Evolutionary conservation across 2,329 filamentous ascomycete species (phyloP), one percentile per base, ranked within the genome.

Genomic region (Calonectria pauciramosa): DNA sequence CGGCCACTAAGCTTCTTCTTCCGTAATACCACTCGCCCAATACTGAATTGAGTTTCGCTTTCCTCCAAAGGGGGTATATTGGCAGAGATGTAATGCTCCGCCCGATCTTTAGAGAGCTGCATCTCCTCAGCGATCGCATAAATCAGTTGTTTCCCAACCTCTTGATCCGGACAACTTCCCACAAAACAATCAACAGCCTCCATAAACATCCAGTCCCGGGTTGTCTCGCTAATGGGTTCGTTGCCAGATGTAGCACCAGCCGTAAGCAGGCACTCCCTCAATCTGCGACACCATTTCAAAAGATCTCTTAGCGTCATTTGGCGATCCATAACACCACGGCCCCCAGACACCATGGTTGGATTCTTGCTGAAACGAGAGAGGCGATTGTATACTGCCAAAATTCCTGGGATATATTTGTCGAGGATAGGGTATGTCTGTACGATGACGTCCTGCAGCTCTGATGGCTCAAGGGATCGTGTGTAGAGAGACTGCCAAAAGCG

Each of bases 151-250:
- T 87, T 86, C 65, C 92, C 91, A 36, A 92, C 86, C 16, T 90
- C 88, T 36, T 89, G 89, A 71, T 93, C 93, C 13, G 94, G 93
- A 59, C 97, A 88, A 82, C 94, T 95, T 69, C 94, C 95, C 52
- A 95, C 93, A 84, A 99, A 99, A 82, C 96, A 97, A 84, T 99
- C 97, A 68, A 97, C 90, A 0, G 96, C 95, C 82, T 99, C 97
- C 86, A 98, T 91, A 81, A 98, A 98, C 85, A 99, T 98, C 80
- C 94, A 92, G 81, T 98, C 94, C 77, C 91, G 89, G 0, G 91
- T 91, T 2, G 90, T 90, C 80, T 96, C 94, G n/a, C 89, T 92
- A 28, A 96, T 91, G 0, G 93, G 89, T 82, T 97, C 94, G 26
- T 91, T 89, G 14, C 92, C 92, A 30, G 90, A 93, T 77, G 90